Percentiles rank a stretch among this genome's conserved stretches.
These are phyloP conservation scores for Pseudofabraea citricarpa DNA, from an alignment of 2,329 filamentous ascomycete genomes.

Conservation along the genomic window DNA sequence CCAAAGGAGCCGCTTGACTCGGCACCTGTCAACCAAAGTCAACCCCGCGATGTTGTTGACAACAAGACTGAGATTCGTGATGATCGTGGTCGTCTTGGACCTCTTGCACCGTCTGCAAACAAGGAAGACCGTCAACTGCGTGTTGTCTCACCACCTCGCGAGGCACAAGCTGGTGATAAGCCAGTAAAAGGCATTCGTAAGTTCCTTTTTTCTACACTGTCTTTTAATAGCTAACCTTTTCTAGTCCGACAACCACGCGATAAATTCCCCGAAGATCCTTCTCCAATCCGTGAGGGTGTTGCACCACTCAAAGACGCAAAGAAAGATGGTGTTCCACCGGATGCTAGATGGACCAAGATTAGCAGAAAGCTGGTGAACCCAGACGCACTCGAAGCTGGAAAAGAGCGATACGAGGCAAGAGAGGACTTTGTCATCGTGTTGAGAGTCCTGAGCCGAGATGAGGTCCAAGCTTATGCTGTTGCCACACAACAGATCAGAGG, in stretches of 20 bases:
- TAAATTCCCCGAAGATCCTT: constrained; percentile 79
- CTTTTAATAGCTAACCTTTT: neutral
- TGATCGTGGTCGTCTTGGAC: constrained; percentile 17
- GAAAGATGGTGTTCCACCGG: constrained; percentile 65
- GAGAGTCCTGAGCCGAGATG: constrained; percentile 76
- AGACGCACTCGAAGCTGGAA: constrained; percentile 72
- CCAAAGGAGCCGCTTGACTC: constrained; percentile 16
- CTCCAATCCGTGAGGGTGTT: constrained; percentile 79
- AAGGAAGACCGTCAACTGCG: constrained; percentile 35
- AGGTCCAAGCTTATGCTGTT: constrained; percentile 79
- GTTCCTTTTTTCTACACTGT: neutral
- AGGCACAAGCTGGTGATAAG: constrained; percentile 55
- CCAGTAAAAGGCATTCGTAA: constrained; percentile 67
- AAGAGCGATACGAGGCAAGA: constrained; percentile 82
- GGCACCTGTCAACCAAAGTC: constrained; percentile 7
- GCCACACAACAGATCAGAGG: constrained; percentile 76
- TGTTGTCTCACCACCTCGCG: constrained; percentile 63
- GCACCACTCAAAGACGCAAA: constrained; percentile 82
- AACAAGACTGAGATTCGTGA: constrained; percentile 19
- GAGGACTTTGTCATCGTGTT: constrained; percentile 88
- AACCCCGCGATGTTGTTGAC: constrained; percentile 18
- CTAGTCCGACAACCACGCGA: constrained; percentile 66
- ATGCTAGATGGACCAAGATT: constrained; percentile 88
- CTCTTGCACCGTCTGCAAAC: constrained; percentile 8
- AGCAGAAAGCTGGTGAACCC: constrained; percentile 82